Evolutionary conservation across 768 basidiomycete species (phyloP).

Genomic region (Inosperma sp.): DNA sequence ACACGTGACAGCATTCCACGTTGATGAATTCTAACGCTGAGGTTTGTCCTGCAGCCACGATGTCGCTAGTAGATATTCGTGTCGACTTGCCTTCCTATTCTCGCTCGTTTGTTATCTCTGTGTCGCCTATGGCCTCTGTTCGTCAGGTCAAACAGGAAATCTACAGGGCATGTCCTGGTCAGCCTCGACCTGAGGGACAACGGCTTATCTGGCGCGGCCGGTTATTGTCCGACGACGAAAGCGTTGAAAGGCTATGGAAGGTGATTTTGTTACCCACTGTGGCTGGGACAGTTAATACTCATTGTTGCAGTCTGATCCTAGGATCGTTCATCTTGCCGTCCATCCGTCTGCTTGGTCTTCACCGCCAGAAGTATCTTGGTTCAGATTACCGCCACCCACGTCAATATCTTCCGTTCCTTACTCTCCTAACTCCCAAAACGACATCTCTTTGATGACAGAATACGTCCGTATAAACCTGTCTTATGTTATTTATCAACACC

Average conservation of each 20-base stretch:
- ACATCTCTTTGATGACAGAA: background rate
- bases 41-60: slow-evolving; percentile 18
- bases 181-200: slow-evolving; percentile 66
- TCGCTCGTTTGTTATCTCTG: slow-evolving; percentile 56
- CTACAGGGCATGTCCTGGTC: slow-evolving; percentile 52
- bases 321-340: slow-evolving; percentile 72
- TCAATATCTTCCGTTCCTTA: background rate
- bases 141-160: slow-evolving; percentile 68
- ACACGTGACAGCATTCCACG: too few species aligned
- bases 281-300: background rate
- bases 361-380: slow-evolving; percentile 38
- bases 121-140: slow-evolving; percentile 46
- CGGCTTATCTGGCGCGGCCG: slow-evolving; percentile 74
- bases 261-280: slow-evolving; percentile 31
- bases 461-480: slow-evolving; percentile 8
- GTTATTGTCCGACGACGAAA: slow-evolving; percentile 59
- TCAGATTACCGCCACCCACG: background rate
- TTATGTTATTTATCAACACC: slow-evolving; percentile 40
- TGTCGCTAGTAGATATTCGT: slow-evolving; percentile 48
- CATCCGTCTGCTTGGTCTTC: slow-evolving; percentile 72
- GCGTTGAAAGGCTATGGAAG: slow-evolving; percentile 66
- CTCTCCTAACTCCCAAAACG: background rate
- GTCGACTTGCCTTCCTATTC: slow-evolving; percentile 77
- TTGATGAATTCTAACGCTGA: slow-evolving; percentile 10
- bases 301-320: slow-evolving; percentile 50